Evolutionary conservation across 2,329 filamentous ascomycete species (phyloP), one percentile per base, ranked within the genome.

Genomic region (Phymatotrichopsis omnivora): DNA sequence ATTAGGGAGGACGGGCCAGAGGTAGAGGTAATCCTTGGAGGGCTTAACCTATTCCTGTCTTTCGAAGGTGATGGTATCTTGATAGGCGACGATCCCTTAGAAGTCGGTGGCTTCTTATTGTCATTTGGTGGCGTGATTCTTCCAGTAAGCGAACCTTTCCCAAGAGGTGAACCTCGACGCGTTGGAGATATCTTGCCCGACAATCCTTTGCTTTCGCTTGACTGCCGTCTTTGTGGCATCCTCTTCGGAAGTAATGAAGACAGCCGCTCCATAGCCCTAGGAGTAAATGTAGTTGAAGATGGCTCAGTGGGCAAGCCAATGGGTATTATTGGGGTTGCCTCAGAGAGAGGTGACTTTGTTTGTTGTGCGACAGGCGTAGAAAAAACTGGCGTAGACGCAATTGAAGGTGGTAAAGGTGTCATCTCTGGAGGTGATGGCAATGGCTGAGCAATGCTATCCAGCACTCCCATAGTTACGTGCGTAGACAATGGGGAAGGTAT

Each of bases 401-500:
- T 35, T n/a, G 52, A 54, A 6, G 52, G 52, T 10, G 52, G 47
- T 20, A 53, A 41, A 7, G 51, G 44, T 19, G 43, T 25, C 47
- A 53, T 41, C 38, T 53, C 52, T 12, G 50, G 47, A 5, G 43
- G 39, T 14, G 48, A 45, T n/a, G 47, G 38, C 7, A 51, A 35
- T 20, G 50, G 39, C 28, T 49, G 42, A n/a, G 39, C 29, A 11
- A 47, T 45, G 31, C 30, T 48, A 31, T 51, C 52, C 6, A 48
- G 29, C 17, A 42, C 49, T 20, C 48, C 47, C 5, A 40, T 38
- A 30, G 47, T 34, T n/a, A 53, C 47, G 24, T 54, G 50, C 20
- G 50, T 53, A 38, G 52, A 54, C 37, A 54, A 24, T 11, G 50
- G 52, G 16, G 50, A 53, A 23, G 52, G 52, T 19, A 53, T 53